phyloP scores from a whole-genome alignment of 768 basidiomycete genomes.

The Pleurotus platypus region DNA sequence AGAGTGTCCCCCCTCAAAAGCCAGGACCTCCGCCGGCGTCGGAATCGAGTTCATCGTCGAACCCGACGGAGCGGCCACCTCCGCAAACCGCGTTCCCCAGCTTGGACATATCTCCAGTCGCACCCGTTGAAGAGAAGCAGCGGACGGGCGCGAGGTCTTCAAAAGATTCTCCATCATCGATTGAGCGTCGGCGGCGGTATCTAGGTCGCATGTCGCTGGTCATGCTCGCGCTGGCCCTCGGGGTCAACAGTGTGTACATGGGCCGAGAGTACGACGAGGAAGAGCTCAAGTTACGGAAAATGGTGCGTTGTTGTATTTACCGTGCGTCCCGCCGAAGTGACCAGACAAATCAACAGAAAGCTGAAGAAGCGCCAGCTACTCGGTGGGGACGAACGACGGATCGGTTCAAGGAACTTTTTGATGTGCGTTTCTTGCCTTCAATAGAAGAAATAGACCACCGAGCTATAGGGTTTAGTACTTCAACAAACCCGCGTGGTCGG shows the following conservation, averaged over 20 bases:
- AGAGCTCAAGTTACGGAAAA: constrained; percentile 61
- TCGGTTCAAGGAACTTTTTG: constrained; percentile 64
- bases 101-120: constrained; percentile 64
- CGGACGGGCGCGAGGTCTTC: constrained; percentile 78
- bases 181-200: constrained; percentile 65
- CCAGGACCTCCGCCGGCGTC: constrained; percentile 11
- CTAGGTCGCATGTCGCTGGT: constrained; percentile 53
- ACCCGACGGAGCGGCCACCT: constrained; percentile 15
- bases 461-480: constrained; percentile 58
- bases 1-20: constrained; percentile 18
- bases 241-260: constrained; percentile 57
- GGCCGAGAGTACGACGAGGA: constrained; percentile 78
- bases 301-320: constrained; percentile 37
- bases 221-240: constrained; percentile 51
- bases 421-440: constrained; percentile 40
- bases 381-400: constrained; percentile 62
- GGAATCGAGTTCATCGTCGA: constrained; percentile 4
- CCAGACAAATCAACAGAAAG: constrained; percentile 32
- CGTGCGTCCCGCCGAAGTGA: too few species aligned
- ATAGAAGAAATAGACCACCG: not conserved
- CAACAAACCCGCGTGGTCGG: constrained; percentile 90
- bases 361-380: constrained; percentile 56
- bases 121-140: constrained; percentile 36
- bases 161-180: constrained; percentile 73
- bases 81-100: constrained; percentile 34